Percentiles rank a stretch among this genome's conserved stretches.
phyloP scores from a whole-genome alignment of 306 rosid species.

The Dalbergia cochinchinensis region DNA sequence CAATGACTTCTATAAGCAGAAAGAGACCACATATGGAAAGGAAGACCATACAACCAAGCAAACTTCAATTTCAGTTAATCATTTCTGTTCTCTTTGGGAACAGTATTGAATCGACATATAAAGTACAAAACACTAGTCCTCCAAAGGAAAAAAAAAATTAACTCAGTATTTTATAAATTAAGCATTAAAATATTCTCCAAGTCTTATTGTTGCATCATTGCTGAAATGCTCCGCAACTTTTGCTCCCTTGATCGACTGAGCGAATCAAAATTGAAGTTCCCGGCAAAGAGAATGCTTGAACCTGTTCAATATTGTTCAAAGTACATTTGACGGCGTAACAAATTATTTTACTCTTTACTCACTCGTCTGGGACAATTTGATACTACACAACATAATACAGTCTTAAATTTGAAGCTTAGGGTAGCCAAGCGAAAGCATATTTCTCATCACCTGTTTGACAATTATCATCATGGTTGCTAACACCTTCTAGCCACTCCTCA shows the following conservation, averaged over 20 bases:
- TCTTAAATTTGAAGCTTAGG: constrained; percentile 20
- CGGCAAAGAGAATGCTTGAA: not conserved
- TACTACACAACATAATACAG: constrained; percentile 47
- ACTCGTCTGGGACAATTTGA: constrained; percentile 13
- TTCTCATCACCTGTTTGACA: constrained; percentile 41
- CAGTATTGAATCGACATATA: not conserved
- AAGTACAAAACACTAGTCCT: not conserved
- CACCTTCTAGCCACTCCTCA: constrained; percentile 81
- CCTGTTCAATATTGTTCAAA: not conserved
- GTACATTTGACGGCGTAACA: not conserved
- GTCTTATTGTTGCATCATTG: not conserved
- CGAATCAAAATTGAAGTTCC: not conserved
- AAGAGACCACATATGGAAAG: not conserved
- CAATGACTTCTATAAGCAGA: not conserved
- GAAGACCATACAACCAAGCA: not conserved
- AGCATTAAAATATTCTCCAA: not conserved
- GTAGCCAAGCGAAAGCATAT: constrained; percentile 36
- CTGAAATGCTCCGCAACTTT: not conserved
- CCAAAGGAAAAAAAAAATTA: not conserved
- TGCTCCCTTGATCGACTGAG: not conserved
- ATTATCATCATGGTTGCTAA: constrained; percentile 35
- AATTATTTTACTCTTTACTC: not conserved
- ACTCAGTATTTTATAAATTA: not conserved
- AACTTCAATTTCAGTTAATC: not conserved
- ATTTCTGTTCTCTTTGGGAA: not conserved